Evolutionary conservation across 2,329 filamentous ascomycete genomes (phyloP).

Genomic region (Phaeosphaeriaceae sp.): DNA sequence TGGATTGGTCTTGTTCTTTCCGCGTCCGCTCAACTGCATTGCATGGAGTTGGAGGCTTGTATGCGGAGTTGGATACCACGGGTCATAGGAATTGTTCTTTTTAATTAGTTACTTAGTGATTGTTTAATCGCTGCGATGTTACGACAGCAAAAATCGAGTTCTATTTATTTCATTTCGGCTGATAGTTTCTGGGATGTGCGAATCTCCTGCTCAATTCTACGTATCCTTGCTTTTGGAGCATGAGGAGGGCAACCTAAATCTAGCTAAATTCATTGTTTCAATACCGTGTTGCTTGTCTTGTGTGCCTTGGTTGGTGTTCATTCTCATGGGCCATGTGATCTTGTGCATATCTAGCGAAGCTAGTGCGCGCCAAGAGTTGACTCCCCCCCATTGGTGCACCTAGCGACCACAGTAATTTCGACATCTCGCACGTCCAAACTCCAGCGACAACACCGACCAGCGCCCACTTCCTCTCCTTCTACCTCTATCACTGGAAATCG

Average conservation of each 20-base stretch:
- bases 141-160: too few species aligned
- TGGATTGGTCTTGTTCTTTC: constrained; percentile 15
- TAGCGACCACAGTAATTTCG: constrained; percentile 26
- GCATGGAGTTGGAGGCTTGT: constrained; percentile 37
- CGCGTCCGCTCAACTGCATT: constrained; percentile 39
- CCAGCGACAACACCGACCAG: constrained; percentile 40
- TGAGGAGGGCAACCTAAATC: too few species aligned
- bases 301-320: too few species aligned
- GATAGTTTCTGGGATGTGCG: too few species aligned
- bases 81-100: background rate
- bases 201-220: too few species aligned
- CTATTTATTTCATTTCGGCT: too few species aligned
- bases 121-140: background rate
- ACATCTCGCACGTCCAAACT: constrained; percentile 17
- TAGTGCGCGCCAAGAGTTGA: constrained; percentile 23
- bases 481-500: constrained; percentile 33
- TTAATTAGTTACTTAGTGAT: background rate
- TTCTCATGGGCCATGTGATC: background rate
- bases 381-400: constrained; percentile 18
- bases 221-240: too few species aligned
- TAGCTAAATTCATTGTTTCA: too few species aligned
- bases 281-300: too few species aligned
- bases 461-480: constrained; percentile 30
- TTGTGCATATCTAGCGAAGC: constrained; percentile 9
- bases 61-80: constrained; percentile 14